A percentile compares a stretch with the other conserved stretches of the same genome.
phyloP scores from a whole-genome alignment of 2,329 filamentous ascomycete genomes.

The Colletotrichum graminicola region DNA sequence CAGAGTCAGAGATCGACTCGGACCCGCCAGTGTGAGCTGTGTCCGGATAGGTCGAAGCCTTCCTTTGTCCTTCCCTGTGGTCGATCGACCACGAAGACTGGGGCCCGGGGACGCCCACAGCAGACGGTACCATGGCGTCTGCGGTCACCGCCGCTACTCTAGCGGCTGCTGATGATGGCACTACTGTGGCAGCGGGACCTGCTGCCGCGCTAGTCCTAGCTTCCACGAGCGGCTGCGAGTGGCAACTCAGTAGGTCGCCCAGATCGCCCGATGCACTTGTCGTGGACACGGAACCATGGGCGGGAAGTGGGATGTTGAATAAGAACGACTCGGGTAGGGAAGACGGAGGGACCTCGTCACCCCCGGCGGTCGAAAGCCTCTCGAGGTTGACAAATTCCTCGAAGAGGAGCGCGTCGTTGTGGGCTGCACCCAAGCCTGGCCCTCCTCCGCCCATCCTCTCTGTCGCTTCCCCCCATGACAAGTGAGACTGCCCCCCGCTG shows the following conservation, averaged over 20 bases:
- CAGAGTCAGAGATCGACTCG: slow-evolving; percentile 60
- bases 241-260: slow-evolving; percentile 41
- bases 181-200: slow-evolving; percentile 42
- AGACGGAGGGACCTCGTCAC: slow-evolving; percentile 33
- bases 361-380: slow-evolving; percentile 35
- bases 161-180: slow-evolving; percentile 35
- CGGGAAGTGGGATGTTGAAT: slow-evolving; percentile 40
- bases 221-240: slow-evolving; percentile 37
- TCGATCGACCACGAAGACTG: slow-evolving; percentile 41
- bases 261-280: slow-evolving; percentile 43
- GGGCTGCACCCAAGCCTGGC: slow-evolving; percentile 22
- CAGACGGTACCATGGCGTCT: slow-evolving; percentile 28
- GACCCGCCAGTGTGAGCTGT: slow-evolving; percentile 37
- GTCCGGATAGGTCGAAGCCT: slow-evolving; percentile 42
- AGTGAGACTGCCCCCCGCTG: slow-evolving; percentile 35
- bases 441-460: slow-evolving; percentile 20
- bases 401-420: slow-evolving; percentile 45
- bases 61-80: slow-evolving; percentile 41
- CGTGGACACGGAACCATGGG: slow-evolving; percentile 37
- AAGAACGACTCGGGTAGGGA: slow-evolving; percentile 42
- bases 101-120: slow-evolving; percentile 32
- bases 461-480: slow-evolving; percentile 32
- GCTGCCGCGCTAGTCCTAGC: slow-evolving; percentile 40
- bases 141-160: slow-evolving; percentile 30
- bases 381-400: slow-evolving; percentile 49